phyloP scores from a whole-genome alignment of 2,329 filamentous ascomycete species.

The Penicillium hordei region DNA sequence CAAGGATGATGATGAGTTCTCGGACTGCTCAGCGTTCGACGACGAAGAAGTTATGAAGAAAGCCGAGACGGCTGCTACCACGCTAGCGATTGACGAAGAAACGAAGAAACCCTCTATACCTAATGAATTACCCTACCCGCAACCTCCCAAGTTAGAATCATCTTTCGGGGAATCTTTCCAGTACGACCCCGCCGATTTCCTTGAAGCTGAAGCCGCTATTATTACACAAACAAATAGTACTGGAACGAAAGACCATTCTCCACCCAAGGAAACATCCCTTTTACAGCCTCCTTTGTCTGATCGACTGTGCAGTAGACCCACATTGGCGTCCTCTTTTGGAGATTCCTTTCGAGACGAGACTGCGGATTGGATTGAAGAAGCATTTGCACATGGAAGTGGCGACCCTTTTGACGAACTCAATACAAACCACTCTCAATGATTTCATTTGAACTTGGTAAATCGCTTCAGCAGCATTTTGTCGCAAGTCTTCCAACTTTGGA shows the following conservation, averaged over 20 bases:
- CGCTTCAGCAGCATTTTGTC: neutral
- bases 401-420: constrained; percentile 21
- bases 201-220: constrained; percentile 20
- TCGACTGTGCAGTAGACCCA: neutral
- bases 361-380: constrained; percentile 28
- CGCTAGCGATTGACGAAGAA: constrained; percentile 1
- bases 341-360: constrained; percentile 40
- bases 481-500: neutral
- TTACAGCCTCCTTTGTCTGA: neutral
- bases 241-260: neutral
- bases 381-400: constrained; percentile 17
- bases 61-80: constrained; percentile 19
- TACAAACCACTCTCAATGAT: constrained; percentile 5
- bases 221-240: constrained; percentile 17
- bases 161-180: constrained; percentile 27
- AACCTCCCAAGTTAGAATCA: constrained; percentile 1
- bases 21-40: constrained; percentile 36
- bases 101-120: neutral
- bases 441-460: neutral
- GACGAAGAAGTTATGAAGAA: constrained; percentile 31
- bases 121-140: neutral
- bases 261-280: neutral
- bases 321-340: constrained; percentile 13
- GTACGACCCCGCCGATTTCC: constrained; percentile 32
- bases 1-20: constrained; percentile 34